Evolutionary conservation across 2,329 filamentous ascomycete species (phyloP).

Genomic region (Aureobasidium musti): DNA sequence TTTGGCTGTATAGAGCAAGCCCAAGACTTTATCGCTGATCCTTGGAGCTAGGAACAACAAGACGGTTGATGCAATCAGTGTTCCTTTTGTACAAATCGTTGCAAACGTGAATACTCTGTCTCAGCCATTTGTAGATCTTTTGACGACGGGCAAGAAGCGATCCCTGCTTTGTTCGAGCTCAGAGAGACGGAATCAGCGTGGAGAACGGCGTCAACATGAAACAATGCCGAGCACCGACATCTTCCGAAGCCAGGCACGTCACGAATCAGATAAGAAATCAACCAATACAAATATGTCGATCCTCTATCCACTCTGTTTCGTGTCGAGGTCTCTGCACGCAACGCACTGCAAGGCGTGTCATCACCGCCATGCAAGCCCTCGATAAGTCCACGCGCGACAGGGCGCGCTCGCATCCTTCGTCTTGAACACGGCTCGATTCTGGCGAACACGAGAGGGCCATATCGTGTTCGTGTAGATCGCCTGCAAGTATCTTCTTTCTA

Average conservation of each 20-base stretch:
- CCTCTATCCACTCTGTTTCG: not conserved
- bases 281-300: conserved; percentile 4
- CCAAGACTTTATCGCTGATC: too few relatives aligned
- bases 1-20: too few relatives aligned
- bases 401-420: conserved; percentile 17
- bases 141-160: not conserved
- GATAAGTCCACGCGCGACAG: not conserved
- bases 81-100: too few relatives aligned
- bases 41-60: too few relatives aligned
- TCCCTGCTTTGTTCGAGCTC: not conserved
- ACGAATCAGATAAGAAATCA: conserved; percentile 10
- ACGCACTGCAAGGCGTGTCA: not conserved
- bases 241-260: not conserved
- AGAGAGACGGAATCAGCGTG: not conserved
- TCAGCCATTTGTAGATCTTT: not conserved
- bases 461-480: not conserved
- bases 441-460: not conserved
- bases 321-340: too few relatives aligned
- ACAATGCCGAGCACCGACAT: conserved; percentile 17
- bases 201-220: not conserved
- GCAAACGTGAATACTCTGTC: too few relatives aligned
- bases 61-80: too few relatives aligned
- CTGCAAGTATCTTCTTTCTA: not conserved
- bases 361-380: not conserved
- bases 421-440: not conserved